Conservation (phyloP, 1,284 basidiomycete species). For the Apiotrichum siamense region DNA sequence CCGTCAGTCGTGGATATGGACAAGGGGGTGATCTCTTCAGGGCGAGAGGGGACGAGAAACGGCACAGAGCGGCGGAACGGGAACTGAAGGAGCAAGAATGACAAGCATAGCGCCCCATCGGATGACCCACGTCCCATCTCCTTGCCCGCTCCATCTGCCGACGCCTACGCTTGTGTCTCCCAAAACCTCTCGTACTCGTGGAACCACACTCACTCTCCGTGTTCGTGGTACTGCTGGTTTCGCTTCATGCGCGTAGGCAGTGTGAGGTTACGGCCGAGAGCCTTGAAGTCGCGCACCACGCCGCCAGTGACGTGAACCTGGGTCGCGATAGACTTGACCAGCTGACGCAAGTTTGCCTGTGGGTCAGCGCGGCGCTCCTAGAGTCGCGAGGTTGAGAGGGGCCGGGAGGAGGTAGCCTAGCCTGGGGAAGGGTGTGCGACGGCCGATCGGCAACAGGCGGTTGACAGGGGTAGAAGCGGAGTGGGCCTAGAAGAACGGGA, state of each 20-base stretch:
- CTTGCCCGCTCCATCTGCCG: no score
- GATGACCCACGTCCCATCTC: no score
- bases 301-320: constrained; percentile 42
- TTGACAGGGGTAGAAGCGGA: neutral
- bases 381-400: neutral
- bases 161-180: no score
- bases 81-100: no score
- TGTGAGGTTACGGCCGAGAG: constrained; percentile 36
- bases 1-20: neutral
- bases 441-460: neutral
- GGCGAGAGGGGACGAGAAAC: no score
- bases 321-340: constrained; percentile 38
- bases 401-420: neutral
- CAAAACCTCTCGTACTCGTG: no score
- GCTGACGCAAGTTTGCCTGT: constrained; percentile 42
- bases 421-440: neutral
- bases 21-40: no score
- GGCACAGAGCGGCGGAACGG: no score
- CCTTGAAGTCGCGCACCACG: constrained; percentile 42
- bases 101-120: no score
- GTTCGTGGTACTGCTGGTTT: constrained; percentile 44
- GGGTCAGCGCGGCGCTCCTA: neutral
- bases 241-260: constrained; percentile 41
- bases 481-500: no score
- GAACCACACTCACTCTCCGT: constrained; percentile 49